These are phyloP conservation scores for Penicillium malachiteum DNA, from an alignment of 495 filamentous ascomycete species.

Conservation along the genomic window DNA sequence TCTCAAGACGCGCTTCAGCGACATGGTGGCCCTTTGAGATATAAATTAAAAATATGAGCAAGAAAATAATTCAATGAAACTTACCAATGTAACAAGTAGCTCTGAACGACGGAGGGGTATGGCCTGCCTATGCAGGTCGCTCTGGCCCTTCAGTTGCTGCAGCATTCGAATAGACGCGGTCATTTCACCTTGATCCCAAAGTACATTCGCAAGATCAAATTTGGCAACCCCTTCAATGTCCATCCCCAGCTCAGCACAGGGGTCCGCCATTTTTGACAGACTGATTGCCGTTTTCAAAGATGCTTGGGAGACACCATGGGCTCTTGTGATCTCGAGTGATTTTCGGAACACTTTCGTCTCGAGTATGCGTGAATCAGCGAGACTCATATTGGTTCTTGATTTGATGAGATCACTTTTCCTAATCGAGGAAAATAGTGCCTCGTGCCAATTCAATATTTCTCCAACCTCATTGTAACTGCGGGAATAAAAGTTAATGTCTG, in stretches of 20 bases:
- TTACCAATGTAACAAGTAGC: constrained; percentile 79
- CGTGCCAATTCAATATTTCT: constrained; percentile 76
- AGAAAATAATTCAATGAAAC: constrained; percentile 7
- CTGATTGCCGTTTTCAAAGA: constrained; percentile 80
- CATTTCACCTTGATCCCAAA: constrained; percentile 95
- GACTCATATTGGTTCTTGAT: constrained; percentile 52
- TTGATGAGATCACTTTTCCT: constrained; percentile 64
- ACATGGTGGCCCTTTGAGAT: constrained; percentile 69
- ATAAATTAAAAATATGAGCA: constrained; percentile 14
- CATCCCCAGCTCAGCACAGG: constrained; percentile 66
- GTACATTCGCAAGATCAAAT: constrained; percentile 79
- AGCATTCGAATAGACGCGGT: constrained; percentile 88
- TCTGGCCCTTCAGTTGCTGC: constrained; percentile 62
- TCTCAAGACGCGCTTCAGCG: constrained; percentile 89
- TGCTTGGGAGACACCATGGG: constrained; percentile 78
- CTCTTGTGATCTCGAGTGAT: constrained; percentile 70
- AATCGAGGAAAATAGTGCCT: constrained; percentile 78
- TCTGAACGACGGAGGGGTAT: constrained; percentile 74
- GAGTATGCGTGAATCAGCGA: constrained; percentile 62
- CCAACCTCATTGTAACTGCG: constrained; percentile 76
- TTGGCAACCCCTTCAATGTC: constrained; percentile 70
- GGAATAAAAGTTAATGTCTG: neutral
- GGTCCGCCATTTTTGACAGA: constrained; percentile 67
- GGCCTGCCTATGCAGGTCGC: constrained; percentile 65
- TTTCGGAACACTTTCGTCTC: constrained; percentile 72